Conservation (phyloP, 371 early-diverging fungal species). For the Rhizopus microsporus region DNA sequence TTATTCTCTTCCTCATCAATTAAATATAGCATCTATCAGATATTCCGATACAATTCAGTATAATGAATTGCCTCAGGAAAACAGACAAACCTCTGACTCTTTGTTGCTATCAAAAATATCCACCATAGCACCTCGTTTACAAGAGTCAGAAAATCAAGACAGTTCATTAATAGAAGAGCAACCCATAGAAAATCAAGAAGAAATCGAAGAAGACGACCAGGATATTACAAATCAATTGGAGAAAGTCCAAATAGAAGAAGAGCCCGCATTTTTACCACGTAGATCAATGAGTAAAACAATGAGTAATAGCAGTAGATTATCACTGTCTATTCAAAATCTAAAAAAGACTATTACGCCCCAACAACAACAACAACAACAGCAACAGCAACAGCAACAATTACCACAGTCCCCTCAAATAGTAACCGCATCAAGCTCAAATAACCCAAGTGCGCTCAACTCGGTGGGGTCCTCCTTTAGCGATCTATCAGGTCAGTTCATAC, state of each 20-base stretch:
- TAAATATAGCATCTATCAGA: slow-evolving; percentile 14
- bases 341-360: slow-evolving; percentile 6
- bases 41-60: slow-evolving; percentile 14
- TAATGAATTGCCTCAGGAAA: no score
- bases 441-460: slow-evolving; percentile 49
- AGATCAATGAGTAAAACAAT: background rate
- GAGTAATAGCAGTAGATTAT: slow-evolving; percentile 12
- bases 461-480: slow-evolving; percentile 59
- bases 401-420: background rate
- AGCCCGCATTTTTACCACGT: slow-evolving; percentile 41
- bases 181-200: slow-evolving; percentile 6
- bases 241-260: slow-evolving; percentile 36
- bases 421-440: slow-evolving; percentile 20
- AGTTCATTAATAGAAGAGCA: background rate
- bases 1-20: background rate
- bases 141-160: background rate
- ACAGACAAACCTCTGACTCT: no score
- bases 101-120: background rate
- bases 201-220: slow-evolving; percentile 31
- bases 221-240: slow-evolving; percentile 33
- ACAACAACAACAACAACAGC: slow-evolving; percentile 1
- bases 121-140: background rate
- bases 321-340: slow-evolving; percentile 17
- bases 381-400: background rate
- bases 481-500: slow-evolving; percentile 40